A percentile compares a stretch with the other conserved stretches of the same genome.
These are phyloP conservation scores for Podospora australis DNA, from an alignment of 495 filamentous ascomycete species.

Conservation along the genomic window DNA sequence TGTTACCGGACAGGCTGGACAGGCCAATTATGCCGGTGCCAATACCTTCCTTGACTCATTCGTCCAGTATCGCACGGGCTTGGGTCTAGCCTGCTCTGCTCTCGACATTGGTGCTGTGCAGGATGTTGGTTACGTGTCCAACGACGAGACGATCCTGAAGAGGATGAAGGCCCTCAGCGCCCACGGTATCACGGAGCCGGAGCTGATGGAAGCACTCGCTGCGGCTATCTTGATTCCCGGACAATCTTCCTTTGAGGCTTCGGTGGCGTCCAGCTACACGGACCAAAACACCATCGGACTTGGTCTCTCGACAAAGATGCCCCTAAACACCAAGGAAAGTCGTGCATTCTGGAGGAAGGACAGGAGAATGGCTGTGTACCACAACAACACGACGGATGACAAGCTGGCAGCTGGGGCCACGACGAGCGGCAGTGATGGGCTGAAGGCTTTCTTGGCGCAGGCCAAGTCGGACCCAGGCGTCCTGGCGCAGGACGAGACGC, in stretches of 20 bases:
- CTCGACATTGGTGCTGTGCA: slow-evolving; percentile 19
- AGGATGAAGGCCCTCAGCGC: neutral
- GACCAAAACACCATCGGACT: neutral
- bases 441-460: neutral
- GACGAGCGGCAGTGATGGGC: too few relatives aligned
- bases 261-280: neutral
- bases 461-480: neutral
- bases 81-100: slow-evolving; percentile 9
- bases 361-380: neutral
- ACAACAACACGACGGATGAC: neutral
- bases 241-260: neutral
- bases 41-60: slow-evolving; percentile 50
- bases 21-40: slow-evolving; percentile 51
- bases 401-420: neutral
- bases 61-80: slow-evolving; percentile 16
- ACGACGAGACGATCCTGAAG: neutral
- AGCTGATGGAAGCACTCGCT: neutral
- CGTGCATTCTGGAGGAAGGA: neutral
- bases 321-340: too few relatives aligned
- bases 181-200: neutral
- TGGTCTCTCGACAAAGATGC: too few relatives aligned
- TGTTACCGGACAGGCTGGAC: slow-evolving; percentile 44
- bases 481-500: neutral
- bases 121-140: slow-evolving; percentile 15
- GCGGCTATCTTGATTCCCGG: neutral